Conservation (phyloP, 2,329 filamentous ascomycete genomes). For the Whalleya microplaca region DNA sequence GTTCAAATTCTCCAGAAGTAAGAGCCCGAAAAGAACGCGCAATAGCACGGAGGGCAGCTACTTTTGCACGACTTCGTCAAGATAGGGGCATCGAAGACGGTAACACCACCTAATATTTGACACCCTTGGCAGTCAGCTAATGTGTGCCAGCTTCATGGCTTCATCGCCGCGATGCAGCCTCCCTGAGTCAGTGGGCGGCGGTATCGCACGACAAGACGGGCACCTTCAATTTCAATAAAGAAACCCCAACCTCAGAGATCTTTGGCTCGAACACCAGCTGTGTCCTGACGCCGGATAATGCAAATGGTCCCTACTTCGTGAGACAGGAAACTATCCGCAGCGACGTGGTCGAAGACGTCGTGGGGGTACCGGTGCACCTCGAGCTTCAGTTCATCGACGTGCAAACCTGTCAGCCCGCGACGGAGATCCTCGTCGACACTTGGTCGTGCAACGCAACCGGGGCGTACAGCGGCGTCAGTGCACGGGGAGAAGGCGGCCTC, state of each 20-base stretch:
- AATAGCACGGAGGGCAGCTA: slow-evolving; percentile 43
- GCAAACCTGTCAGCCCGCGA: slow-evolving; percentile 46
- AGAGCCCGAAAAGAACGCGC: slow-evolving; percentile 44
- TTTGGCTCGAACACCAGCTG: slow-evolving; percentile 49
- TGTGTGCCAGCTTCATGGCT: slow-evolving; percentile 29
- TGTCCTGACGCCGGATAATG: slow-evolving; percentile 46
- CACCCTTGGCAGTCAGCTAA: background rate
- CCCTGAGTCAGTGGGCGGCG: slow-evolving; percentile 43
- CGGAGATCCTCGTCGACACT: slow-evolving; percentile 45
- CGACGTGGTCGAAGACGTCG: slow-evolving; percentile 43
- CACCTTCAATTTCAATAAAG: slow-evolving; percentile 34
- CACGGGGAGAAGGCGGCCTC: slow-evolving; percentile 37
- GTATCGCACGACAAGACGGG: slow-evolving; percentile 44
- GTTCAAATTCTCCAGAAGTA: slow-evolving; percentile 42
- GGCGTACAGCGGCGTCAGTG: slow-evolving; percentile 44
- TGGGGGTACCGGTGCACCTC: slow-evolving; percentile 47
- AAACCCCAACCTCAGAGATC: slow-evolving; percentile 37
- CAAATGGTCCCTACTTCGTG: slow-evolving; percentile 50
- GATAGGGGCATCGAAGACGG: slow-evolving; percentile 35
- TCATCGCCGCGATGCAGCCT: slow-evolving; percentile 41
- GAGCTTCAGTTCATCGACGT: slow-evolving; percentile 52
- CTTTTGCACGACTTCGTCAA: slow-evolving; percentile 42
- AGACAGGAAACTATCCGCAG: slow-evolving; percentile 46
- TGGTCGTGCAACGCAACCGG: slow-evolving; percentile 53
- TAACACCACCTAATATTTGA: slow-evolving; percentile 8